Percentiles rank a stretch among this genome's conserved stretches.
Evolutionary conservation across 352 stramenopile genomes (phyloP).

Genomic region (Globisporangium abappressorium): DNA sequence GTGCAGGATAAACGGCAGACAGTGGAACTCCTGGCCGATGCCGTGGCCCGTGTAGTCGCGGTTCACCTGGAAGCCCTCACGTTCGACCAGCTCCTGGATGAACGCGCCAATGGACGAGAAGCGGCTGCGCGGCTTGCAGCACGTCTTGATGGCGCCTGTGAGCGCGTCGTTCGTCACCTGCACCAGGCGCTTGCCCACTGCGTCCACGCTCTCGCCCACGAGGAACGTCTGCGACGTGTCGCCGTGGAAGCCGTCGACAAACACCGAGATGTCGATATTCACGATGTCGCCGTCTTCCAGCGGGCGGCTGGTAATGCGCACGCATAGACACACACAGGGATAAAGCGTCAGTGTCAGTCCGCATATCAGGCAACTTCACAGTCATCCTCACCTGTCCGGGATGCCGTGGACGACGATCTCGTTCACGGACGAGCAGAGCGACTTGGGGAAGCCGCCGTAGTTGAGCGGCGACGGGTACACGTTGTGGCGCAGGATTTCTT

Average conservation of each 20-base stretch:
- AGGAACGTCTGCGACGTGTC: slow-evolving; percentile 97
- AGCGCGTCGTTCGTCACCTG: slow-evolving; percentile 85
- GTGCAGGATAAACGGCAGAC: slow-evolving; percentile 93
- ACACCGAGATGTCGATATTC: slow-evolving; percentile 97
- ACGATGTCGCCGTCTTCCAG: slow-evolving; percentile 94
- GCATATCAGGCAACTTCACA: not conserved
- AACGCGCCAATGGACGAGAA: slow-evolving; percentile 94
- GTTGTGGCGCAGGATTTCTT: slow-evolving; percentile 80
- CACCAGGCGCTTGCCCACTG: slow-evolving; percentile 83
- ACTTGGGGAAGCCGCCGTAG: slow-evolving; percentile 94
- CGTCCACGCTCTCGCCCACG: slow-evolving; percentile 89
- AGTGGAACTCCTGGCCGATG: slow-evolving; percentile 95
- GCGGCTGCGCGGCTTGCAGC: slow-evolving; percentile 90
- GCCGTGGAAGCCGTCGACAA: slow-evolving; percentile 93
- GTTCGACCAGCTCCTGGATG: slow-evolving; percentile 88
- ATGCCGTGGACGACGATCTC: slow-evolving; percentile 98
- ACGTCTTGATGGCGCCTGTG: slow-evolving; percentile 79
- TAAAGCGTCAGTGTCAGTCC: not conserved
- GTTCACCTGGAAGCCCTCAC: slow-evolving; percentile 79
- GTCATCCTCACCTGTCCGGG: slow-evolving; percentile 72
- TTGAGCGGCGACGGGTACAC: slow-evolving; percentile 92
- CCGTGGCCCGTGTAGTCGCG: slow-evolving; percentile 96
- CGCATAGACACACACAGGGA: not conserved
- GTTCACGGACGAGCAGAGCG: slow-evolving; percentile 95
- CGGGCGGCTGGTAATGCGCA: slow-evolving; percentile 30